phyloP scores from a whole-genome alignment of 306 rosid species.

The Oemleria cerasiformis region DNA sequence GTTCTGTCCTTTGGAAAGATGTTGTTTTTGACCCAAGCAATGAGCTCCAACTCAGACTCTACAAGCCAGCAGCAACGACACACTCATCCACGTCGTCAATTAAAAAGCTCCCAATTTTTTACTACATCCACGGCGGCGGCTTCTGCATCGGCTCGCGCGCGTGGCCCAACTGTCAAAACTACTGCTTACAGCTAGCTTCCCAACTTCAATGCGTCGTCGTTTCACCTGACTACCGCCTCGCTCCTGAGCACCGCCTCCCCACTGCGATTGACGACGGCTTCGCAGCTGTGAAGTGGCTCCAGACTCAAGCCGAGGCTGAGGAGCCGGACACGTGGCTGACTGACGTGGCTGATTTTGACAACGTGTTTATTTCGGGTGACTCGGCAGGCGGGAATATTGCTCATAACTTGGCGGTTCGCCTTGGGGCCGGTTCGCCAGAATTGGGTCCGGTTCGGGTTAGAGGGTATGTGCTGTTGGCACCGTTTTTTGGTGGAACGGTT shows the following conservation, averaged over 20 bases:
- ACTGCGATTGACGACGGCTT: constrained; percentile 67
- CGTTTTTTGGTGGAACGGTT: constrained; percentile 71
- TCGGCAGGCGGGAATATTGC: constrained; percentile 84
- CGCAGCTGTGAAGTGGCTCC: constrained; percentile 69
- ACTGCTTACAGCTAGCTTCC: constrained; percentile 56
- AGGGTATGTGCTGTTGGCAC: constrained; percentile 72
- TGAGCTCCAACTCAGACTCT: constrained; percentile 68
- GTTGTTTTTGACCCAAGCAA: constrained; percentile 47
- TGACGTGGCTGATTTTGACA: constrained; percentile 57
- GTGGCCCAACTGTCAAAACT: constrained; percentile 87
- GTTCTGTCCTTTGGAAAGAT: constrained; percentile 70
- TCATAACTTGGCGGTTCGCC: constrained; percentile 57
- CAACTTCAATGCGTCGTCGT: constrained; percentile 50
- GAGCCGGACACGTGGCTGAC: constrained; percentile 61
- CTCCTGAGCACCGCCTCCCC: constrained; percentile 78
- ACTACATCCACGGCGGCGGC: constrained; percentile 88
- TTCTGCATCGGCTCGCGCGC: constrained; percentile 91
- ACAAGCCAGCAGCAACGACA: constrained; percentile 44
- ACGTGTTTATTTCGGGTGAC: constrained; percentile 71
- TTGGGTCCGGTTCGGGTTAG: constrained; percentile 52
- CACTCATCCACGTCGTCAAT: constrained; percentile 12
- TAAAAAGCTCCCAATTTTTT: constrained; percentile 54
- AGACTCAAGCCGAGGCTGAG: constrained; percentile 38
- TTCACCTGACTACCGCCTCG: constrained; percentile 73
- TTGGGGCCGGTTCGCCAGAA: constrained; percentile 44